Conservation (phyloP, 192 early-diverging fungal species). For the Irineochytrium annulatum region DNA sequence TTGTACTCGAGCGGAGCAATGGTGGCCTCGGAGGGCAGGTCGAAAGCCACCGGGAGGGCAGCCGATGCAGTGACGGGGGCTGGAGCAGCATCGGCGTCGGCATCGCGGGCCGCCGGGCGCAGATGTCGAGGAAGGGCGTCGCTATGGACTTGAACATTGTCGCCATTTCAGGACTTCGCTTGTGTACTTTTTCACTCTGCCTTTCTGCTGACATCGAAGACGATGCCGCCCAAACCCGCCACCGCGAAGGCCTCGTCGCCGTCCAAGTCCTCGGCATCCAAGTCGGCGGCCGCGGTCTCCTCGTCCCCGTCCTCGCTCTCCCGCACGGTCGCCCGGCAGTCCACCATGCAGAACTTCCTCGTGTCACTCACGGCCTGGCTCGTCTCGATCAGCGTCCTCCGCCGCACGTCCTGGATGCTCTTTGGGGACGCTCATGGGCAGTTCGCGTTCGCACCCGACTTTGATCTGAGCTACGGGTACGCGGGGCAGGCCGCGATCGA, state of each 20-base stretch:
- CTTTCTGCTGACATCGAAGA: background rate
- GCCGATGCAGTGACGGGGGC: background rate
- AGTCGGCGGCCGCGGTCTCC: background rate
- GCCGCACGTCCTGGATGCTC: conserved; percentile 4
- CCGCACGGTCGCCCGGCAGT: background rate
- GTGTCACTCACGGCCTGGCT: conserved; percentile 10
- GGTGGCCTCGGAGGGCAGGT: background rate
- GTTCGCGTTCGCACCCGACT: conserved; percentile 15
- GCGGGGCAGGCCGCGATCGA: conserved; percentile 1
- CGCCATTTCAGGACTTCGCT: background rate
- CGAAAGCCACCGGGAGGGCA: background rate
- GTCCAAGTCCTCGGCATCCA: background rate
- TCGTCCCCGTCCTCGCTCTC: background rate
- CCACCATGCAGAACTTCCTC: conserved; percentile 15
- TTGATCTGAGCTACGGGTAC: conserved; percentile 15
- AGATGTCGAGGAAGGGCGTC: background rate
- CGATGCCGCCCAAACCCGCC: background rate
- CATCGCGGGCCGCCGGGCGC: background rate
- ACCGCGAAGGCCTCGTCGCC: background rate
- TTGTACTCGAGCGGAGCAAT: background rate
- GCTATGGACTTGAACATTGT: background rate
- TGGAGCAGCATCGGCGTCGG: background rate
- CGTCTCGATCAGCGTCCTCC: conserved; percentile 1
- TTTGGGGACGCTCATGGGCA: background rate
- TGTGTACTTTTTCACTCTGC: background rate